These are phyloP conservation scores for Thielaviopsis ethacetica DNA, from an alignment of 2,329 filamentous ascomycete species.

Conservation along the genomic window DNA sequence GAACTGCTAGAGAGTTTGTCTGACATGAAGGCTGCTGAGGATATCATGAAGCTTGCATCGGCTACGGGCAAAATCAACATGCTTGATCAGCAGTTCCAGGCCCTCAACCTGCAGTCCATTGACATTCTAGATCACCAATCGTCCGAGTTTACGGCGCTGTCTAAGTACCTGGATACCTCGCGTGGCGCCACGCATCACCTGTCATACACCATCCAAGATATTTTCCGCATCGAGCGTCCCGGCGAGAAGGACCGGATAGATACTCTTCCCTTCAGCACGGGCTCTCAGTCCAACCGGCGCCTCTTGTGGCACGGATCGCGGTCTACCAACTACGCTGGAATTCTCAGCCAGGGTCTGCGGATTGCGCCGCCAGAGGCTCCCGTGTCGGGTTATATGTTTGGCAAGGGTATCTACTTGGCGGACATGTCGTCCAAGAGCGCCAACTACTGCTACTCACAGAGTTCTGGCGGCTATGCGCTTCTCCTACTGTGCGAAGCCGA, in stretches of 20 bases:
- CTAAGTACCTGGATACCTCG: slow-evolving; percentile 50
- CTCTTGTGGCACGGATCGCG: slow-evolving; percentile 82
- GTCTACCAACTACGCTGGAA: slow-evolving; percentile 72
- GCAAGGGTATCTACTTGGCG: slow-evolving; percentile 76
- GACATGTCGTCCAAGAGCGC: slow-evolving; percentile 75
- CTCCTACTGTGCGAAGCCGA: slow-evolving; percentile 67
- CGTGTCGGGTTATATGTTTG: slow-evolving; percentile 71
- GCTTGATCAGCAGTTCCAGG: slow-evolving; percentile 56
- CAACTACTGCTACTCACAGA: slow-evolving; percentile 50
- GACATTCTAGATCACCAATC: slow-evolving; percentile 42
- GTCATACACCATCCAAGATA: slow-evolving; percentile 47
- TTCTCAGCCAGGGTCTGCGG: slow-evolving; percentile 73
- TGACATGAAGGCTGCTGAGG: slow-evolving; percentile 69
- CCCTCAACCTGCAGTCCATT: slow-evolving; percentile 62
- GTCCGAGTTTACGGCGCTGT: slow-evolving; percentile 48
- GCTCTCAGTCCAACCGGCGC: slow-evolving; percentile 46
- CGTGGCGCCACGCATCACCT: slow-evolving; percentile 49
- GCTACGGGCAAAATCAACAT: slow-evolving; percentile 38
- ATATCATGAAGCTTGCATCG: slow-evolving; percentile 50
- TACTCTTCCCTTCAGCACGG: slow-evolving; percentile 19
- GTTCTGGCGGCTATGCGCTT: slow-evolving; percentile 53
- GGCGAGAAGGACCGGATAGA: slow-evolving; percentile 58
- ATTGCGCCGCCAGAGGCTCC: slow-evolving; percentile 78
- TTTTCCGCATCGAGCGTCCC: slow-evolving; percentile 66
- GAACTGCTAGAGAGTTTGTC: slow-evolving; percentile 65